Percentiles rank a stretch among this genome's conserved stretches.
phyloP scores from a whole-genome alignment of 129 eudicot genomes.

The Smallanthus sonchifolius region DNA sequence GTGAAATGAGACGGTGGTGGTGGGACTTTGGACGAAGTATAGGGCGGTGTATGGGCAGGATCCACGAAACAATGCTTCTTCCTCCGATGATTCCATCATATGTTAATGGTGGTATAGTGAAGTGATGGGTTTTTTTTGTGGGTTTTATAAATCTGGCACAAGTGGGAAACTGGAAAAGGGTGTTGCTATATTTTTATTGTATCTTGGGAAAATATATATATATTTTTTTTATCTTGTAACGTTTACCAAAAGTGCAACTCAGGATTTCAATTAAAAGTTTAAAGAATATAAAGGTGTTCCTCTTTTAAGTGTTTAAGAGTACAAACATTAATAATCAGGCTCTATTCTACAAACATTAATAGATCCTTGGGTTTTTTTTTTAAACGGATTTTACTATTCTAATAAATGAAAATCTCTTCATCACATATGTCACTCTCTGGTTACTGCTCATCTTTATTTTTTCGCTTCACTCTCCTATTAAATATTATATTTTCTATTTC shows the following conservation, averaged over 20 bases:
- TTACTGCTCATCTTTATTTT: too few species aligned
- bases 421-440: too few species aligned
- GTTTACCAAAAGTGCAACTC: background rate
- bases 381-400: too few species aligned
- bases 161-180: slow-evolving; percentile 7
- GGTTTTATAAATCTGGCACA: slow-evolving; percentile 26
- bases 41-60: slow-evolving; percentile 46
- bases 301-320: too few species aligned
- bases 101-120: background rate
- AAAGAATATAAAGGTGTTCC: too few species aligned
- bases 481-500: too few species aligned
- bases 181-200: background rate
- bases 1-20: slow-evolving; percentile 29
- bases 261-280: background rate
- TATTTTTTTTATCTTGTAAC: background rate
- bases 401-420: too few species aligned
- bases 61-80: slow-evolving; percentile 59
- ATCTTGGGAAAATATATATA: background rate
- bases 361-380: too few species aligned
- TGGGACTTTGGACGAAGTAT: slow-evolving; percentile 74
- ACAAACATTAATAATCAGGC: too few species aligned
- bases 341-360: too few species aligned
- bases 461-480: too few species aligned
- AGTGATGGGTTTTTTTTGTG: background rate
- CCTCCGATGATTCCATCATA: slow-evolving; percentile 46